Percentiles rank a stretch among this genome's conserved stretches.
Evolutionary conservation across 169 alveolate genomes (phyloP).

Genomic region (Toxoplasma gondii): DNA sequence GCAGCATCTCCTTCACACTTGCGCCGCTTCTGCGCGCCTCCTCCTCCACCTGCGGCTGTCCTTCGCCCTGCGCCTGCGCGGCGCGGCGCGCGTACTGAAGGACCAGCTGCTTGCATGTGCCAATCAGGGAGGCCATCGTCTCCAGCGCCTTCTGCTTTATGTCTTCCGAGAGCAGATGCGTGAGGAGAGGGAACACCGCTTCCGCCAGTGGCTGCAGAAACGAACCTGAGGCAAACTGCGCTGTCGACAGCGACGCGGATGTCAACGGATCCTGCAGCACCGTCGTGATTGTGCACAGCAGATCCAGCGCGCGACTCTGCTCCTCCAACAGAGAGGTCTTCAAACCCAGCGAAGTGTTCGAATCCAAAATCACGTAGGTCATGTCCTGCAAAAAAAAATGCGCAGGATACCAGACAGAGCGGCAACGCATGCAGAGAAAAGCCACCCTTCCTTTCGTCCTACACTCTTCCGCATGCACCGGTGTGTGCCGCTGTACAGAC

Average conservation of each 20-base stretch:
- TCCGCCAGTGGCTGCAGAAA: constrained; percentile 63
- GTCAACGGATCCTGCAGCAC: constrained; percentile 44
- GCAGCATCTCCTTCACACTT: constrained; percentile 69
- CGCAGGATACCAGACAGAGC: background rate
- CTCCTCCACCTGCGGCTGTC: background rate
- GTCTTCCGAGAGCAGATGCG: constrained; percentile 81
- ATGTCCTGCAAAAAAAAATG: constrained; percentile 42
- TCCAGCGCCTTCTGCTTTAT: constrained; percentile 80
- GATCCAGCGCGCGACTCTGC: constrained; percentile 55
- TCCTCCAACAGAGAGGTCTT: constrained; percentile 58
- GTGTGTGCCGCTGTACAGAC: too few species aligned
- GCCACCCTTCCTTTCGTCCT: too few species aligned
- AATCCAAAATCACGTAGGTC: constrained; percentile 48
- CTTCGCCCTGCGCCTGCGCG: background rate
- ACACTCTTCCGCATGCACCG: too few species aligned
- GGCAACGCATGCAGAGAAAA: background rate
- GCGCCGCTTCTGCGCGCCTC: constrained; percentile 35
- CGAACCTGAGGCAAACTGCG: background rate
- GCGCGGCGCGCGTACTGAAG: background rate
- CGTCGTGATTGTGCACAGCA: constrained; percentile 37
- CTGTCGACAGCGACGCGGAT: background rate
- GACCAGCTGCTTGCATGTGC: background rate
- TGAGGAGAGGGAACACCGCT: constrained; percentile 80
- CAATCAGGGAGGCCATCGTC: constrained; percentile 84
- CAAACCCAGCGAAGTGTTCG: constrained; percentile 26